Evolutionary conservation across 768 basidiomycete genomes (phyloP), one percentile per base, ranked within the genome.

Genomic region (Naganishia vishniacii): DNA sequence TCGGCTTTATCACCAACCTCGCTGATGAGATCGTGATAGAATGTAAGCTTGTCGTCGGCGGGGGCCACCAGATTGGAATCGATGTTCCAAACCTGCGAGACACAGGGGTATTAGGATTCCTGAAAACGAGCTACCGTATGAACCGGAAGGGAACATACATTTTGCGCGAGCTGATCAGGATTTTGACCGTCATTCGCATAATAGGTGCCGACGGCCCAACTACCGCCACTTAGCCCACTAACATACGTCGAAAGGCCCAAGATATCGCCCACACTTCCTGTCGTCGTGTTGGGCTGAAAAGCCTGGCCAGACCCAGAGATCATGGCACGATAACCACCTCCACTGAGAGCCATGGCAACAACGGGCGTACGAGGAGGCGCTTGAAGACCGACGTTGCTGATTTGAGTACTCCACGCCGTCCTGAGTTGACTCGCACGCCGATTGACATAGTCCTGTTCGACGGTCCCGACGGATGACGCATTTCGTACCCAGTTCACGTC

Each of bases 191-290:
- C 64, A 62, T 76, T 75, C 20, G 72, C 74, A 62, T 73, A 72
- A 65, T 89, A 76, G 0, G 86, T 89, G 8, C 67, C 68, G 4
- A 75, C 73, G 9, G 66, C 73, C 74, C 74, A 77, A 59, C 67
- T 69, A 9, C 76, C 76, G 31, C 76, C 76, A 58, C 71, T 72
- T 9, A 88, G 79, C 0, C 83, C 86, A 11, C 84, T 76, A 44
- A 87, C 78, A 77, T 89, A 89, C 2, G 84, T 84, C 4, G 84
- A 76, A n/a, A 86, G 84, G 71, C 88, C 87, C 49, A 86, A 76
- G 15, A 88, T 49, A 40, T 66, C 65, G 16, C 65, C 65, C 4
- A 45, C 65, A 20, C 46, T 49, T 26, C 65, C 65, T 15, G 37
- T 16, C 4, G 65, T 66, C 32, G 32, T 41, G 28, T 66, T 66